phyloP scores from a whole-genome alignment of 371 early-diverging fungal species.

The Mortierella sp. region DNA sequence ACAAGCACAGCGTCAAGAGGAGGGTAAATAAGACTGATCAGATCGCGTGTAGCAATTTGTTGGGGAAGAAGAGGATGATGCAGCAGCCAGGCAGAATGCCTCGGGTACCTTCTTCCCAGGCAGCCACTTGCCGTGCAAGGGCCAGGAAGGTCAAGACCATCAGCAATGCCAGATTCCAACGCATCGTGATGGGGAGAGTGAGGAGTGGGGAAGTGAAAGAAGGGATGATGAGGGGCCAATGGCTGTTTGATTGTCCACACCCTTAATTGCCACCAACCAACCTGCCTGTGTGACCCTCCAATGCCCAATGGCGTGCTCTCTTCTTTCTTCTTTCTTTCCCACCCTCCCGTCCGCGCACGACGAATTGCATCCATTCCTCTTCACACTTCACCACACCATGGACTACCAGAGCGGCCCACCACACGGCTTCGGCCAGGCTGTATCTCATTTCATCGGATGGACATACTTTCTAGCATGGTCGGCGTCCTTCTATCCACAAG shows the following conservation, averaged over 20 bases:
- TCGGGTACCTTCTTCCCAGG: slow-evolving; percentile 52
- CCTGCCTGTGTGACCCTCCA: too few relatives aligned
- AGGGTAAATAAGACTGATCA: neutral
- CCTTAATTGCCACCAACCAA: too few relatives aligned
- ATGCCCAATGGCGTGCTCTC: too few relatives aligned
- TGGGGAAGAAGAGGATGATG: neutral
- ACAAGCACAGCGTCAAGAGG: neutral
- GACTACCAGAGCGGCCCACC: neutral
- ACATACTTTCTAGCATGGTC: slow-evolving; percentile 83
- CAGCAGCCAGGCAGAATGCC: neutral
- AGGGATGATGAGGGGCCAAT: slow-evolving; percentile 10
- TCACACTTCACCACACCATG: slow-evolving; percentile 10
- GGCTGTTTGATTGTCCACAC: too few relatives aligned
- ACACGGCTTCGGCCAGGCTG: slow-evolving; percentile 21
- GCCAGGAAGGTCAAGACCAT: slow-evolving; percentile 51
- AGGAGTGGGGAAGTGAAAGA: slow-evolving; percentile 2
- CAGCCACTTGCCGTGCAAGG: slow-evolving; percentile 41
- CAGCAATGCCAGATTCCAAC: slow-evolving; percentile 48
- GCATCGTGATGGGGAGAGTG: slow-evolving; percentile 34
- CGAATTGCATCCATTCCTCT: neutral
- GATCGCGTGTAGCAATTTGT: neutral
- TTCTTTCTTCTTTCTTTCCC: too few relatives aligned
- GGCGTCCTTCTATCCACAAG: slow-evolving; percentile 80
- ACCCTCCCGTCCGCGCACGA: too few relatives aligned
- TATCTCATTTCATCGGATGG: slow-evolving; percentile 62